Evolutionary conservation across 2,329 filamentous ascomycete genomes (phyloP).

Genomic region (Fusarium sp.): DNA sequence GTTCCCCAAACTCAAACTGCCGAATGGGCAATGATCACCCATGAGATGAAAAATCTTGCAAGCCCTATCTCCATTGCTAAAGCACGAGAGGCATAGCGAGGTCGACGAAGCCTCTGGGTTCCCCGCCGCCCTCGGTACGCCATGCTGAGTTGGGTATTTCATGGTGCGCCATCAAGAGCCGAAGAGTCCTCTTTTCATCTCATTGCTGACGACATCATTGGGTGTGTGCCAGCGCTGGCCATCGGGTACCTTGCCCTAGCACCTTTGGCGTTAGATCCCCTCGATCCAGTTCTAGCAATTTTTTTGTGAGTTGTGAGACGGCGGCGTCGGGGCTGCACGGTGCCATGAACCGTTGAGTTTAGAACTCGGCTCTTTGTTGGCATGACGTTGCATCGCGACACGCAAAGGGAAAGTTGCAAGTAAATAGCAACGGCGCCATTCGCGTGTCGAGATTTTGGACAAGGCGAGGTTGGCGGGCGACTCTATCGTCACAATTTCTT

Average conservation of each 20-base stretch:
- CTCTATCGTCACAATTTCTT: constrained; percentile 21
- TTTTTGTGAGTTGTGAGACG: constrained; percentile 29
- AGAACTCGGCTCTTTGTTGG: constrained; percentile 23
- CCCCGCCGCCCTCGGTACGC: constrained; percentile 23
- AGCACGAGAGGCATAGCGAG: constrained; percentile 22
- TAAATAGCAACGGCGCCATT: constrained; percentile 24
- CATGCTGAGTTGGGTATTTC: background rate
- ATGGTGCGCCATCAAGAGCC: constrained; percentile 7
- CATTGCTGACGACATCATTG: constrained; percentile 16
- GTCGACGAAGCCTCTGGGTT: constrained; percentile 25
- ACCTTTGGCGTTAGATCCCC: constrained; percentile 20
- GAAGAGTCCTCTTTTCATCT: constrained; percentile 30
- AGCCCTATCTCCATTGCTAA: constrained; percentile 29
- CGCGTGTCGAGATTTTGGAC: background rate
- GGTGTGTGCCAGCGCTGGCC: background rate
- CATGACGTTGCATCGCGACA: constrained; percentile 31
- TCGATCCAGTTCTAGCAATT: constrained; percentile 26
- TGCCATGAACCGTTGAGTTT: constrained; percentile 5
- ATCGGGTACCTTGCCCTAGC: constrained; percentile 39
- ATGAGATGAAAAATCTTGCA: constrained; percentile 10
- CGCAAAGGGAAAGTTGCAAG: constrained; percentile 5
- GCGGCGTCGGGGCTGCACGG: constrained; percentile 2
- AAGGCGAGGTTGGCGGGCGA: background rate
- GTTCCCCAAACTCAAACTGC: constrained; percentile 30
- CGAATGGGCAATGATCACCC: constrained; percentile 20